Conservation (phyloP, 1,284 basidiomycete species). For the Puccinia hordei region DNA sequence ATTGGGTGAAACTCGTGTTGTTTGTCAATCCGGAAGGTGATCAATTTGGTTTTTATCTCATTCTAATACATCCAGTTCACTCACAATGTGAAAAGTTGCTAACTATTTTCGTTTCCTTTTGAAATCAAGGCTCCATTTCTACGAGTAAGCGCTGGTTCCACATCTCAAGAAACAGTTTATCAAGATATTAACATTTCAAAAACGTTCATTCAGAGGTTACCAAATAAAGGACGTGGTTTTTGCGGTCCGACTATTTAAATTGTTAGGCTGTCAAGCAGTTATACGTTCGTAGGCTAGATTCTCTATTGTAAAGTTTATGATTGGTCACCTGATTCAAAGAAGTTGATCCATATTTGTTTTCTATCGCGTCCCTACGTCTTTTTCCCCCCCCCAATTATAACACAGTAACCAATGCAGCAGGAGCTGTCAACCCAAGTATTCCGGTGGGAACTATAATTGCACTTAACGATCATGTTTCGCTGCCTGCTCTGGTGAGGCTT, state of each 20-base stretch:
- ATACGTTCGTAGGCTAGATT: conserved; percentile 67
- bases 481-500: conserved; percentile 69
- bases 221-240: conserved; percentile 41
- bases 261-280: conserved; percentile 41
- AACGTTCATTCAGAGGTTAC: conserved; percentile 29
- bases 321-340: background rate
- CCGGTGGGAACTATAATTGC: conserved; percentile 80
- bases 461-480: conserved; percentile 76
- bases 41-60: background rate
- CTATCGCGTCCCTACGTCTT: background rate
- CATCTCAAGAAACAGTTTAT: background rate
- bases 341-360: conserved; percentile 6
- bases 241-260: conserved; percentile 33
- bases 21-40: conserved; percentile 49
- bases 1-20: conserved; percentile 62
- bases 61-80: background rate
- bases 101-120: background rate
- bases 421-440: conserved; percentile 71
- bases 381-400: conserved; percentile 20
- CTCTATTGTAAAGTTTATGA: conserved; percentile 61
- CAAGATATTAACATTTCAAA: background rate
- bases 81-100: background rate
- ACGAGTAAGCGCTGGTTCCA: conserved; percentile 34
- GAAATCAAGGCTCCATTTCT: conserved; percentile 25
- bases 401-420: conserved; percentile 80